These are phyloP conservation scores for Microbotryum saponariae DNA, from an alignment of 1,284 basidiomycete species.

Conservation along the genomic window DNA sequence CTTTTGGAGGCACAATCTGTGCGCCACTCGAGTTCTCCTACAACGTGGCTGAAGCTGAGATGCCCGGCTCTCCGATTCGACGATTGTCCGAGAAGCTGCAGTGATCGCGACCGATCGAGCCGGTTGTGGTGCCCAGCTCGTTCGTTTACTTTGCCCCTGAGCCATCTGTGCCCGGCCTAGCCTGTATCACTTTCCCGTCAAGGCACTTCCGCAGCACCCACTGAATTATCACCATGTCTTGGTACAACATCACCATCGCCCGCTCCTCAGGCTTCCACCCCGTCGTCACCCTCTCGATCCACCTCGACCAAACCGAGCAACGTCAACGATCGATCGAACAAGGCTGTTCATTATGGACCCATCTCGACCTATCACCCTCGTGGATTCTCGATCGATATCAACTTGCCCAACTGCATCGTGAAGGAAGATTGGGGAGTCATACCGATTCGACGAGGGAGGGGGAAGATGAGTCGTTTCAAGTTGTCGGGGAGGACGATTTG, in stretches of 20 bases:
- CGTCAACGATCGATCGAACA: background rate
- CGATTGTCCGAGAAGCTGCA: too few species aligned
- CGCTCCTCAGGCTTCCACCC: background rate
- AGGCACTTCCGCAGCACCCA: too few species aligned
- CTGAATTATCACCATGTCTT: constrained; percentile 1
- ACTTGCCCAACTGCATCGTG: constrained; percentile 23
- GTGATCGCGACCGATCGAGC: too few species aligned
- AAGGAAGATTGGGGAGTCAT: constrained; percentile 16
- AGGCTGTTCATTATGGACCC: constrained; percentile 21
- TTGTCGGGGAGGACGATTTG: constrained; percentile 50
- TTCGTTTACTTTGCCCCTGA: too few species aligned
- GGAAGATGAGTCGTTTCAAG: constrained; percentile 83
- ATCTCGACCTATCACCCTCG: constrained; percentile 10
- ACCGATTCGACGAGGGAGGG: constrained; percentile 76
- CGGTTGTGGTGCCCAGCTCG: too few species aligned
- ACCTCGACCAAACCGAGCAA: background rate
- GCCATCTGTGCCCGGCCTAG: too few species aligned
- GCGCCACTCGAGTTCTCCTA: too few species aligned
- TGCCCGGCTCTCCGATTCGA: too few species aligned
- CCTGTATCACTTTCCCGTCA: too few species aligned
- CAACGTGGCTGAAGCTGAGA: too few species aligned
- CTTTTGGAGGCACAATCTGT: too few species aligned
- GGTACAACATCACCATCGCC: constrained; percentile 12
- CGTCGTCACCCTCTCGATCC: too few species aligned
- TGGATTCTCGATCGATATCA: constrained; percentile 33